A percentile compares a stretch with the other conserved stretches of the same genome.
phyloP scores from a whole-genome alignment of 2,329 filamentous ascomycete species.

The Magnaporthiopsis poae region DNA sequence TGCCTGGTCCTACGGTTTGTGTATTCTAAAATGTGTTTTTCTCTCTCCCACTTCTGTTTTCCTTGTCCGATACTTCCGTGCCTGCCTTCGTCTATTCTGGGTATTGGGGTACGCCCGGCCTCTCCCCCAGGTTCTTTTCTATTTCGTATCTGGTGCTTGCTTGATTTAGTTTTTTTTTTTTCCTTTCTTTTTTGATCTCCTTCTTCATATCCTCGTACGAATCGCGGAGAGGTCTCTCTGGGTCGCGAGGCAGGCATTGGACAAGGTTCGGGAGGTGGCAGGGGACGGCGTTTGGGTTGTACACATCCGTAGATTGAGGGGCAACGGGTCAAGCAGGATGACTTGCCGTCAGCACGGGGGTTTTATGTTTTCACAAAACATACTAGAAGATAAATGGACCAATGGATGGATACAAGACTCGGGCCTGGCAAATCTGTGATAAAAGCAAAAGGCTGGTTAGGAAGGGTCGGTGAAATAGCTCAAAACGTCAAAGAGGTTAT shows the following conservation, averaged over 20 bases:
- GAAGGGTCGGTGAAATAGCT: neutral
- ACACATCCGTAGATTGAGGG: slow-evolving; percentile 41
- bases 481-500: neutral
- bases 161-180: neutral
- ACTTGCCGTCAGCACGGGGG: slow-evolving; percentile 37
- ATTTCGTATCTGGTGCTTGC: neutral
- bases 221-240: neutral
- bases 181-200: neutral
- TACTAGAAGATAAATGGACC: neutral
- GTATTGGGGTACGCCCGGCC: neutral
- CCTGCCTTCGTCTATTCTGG: neutral
- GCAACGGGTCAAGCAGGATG: slow-evolving; percentile 54
- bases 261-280: neutral
- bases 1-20: slow-evolving; percentile 44
- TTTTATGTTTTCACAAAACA: neutral
- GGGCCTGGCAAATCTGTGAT: no score
- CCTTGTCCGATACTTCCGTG: neutral
- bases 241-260: neutral
- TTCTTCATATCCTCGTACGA: neutral
- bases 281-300: neutral
- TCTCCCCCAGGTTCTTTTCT: neutral
- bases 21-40: slow-evolving; percentile 13
- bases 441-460: no score
- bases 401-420: neutral
- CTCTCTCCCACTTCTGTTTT: neutral